Conservation (phyloP, 441 rosid species). For the Croton laevigatus region DNA sequence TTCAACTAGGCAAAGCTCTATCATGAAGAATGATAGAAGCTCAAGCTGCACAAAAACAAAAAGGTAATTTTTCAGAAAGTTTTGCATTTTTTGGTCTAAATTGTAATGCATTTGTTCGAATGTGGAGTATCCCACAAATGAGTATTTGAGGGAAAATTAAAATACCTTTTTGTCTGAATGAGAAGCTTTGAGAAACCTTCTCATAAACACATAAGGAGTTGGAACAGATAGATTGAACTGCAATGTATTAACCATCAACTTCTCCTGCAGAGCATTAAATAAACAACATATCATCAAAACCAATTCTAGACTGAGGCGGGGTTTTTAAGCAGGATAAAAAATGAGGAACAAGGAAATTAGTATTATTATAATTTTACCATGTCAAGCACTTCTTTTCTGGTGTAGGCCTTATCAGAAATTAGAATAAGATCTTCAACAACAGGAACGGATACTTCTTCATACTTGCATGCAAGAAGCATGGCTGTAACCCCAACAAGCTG, state of each 20-base stretch:
- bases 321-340: not conserved
- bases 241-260: conserved; percentile 61
- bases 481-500: conserved; percentile 92
- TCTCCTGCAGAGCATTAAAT: conserved; percentile 53
- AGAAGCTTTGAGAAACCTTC: conserved; percentile 86
- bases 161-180: conserved; percentile 71
- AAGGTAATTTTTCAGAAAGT: not conserved
- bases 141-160: no score
- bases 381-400: conserved; percentile 65
- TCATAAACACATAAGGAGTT: conserved; percentile 81
- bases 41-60: conserved; percentile 52
- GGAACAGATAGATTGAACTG: conserved; percentile 82
- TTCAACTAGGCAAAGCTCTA: conserved; percentile 82
- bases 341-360: not conserved
- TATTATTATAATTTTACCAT: conserved; percentile 46
- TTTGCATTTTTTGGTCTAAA: no score
- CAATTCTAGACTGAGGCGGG: not conserved
- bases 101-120: no score
- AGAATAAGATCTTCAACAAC: conserved; percentile 76
- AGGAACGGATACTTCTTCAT: conserved; percentile 94
- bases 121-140: no score
- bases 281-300: not conserved
- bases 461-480: conserved; percentile 92
- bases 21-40: conserved; percentile 68
- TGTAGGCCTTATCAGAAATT: conserved; percentile 86